phyloP scores from a whole-genome alignment of 306 rosid species.

The Prunus mongolica region DNA sequence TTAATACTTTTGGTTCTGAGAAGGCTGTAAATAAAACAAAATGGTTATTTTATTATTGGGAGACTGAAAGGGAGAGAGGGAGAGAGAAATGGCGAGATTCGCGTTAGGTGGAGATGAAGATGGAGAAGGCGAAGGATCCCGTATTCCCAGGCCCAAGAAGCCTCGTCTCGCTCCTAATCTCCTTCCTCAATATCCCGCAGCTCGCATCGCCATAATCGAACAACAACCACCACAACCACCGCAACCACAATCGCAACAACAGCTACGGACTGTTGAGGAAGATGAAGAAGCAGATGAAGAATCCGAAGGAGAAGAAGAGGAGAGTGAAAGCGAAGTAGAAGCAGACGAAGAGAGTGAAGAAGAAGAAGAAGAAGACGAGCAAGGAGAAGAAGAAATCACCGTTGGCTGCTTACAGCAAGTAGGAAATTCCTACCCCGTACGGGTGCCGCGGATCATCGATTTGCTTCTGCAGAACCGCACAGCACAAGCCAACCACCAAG shows the following conservation, averaged over 20 bases:
- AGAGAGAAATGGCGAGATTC: slow-evolving; percentile 48
- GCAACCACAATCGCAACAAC: neutral
- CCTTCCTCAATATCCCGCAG: neutral
- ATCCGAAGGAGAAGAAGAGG: neutral
- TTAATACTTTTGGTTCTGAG: too few relatives aligned
- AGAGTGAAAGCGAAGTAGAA: neutral
- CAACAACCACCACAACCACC: neutral
- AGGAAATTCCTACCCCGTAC: too few relatives aligned
- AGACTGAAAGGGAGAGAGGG: neutral
- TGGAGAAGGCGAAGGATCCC: slow-evolving; percentile 50
- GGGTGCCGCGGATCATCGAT: too few relatives aligned
- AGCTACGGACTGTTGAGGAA: neutral
- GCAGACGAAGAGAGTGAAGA: neutral
- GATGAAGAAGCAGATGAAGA: neutral
- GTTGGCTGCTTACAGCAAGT: too few relatives aligned
- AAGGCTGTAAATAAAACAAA: too few relatives aligned
- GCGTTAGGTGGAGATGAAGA: slow-evolving; percentile 56
- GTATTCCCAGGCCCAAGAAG: slow-evolving; percentile 37
- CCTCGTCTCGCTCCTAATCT: slow-evolving; percentile 16
- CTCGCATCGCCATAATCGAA: neutral
- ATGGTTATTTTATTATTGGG: neutral
- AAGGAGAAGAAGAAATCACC: too few relatives aligned
- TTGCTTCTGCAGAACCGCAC: neutral
- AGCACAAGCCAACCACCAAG: neutral
- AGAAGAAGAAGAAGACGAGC: neutral